Percentiles rank a stretch among this genome's conserved stretches.
phyloP scores from a whole-genome alignment of 2,329 filamentous ascomycete species.

The Tolypocladium guangdongense region DNA sequence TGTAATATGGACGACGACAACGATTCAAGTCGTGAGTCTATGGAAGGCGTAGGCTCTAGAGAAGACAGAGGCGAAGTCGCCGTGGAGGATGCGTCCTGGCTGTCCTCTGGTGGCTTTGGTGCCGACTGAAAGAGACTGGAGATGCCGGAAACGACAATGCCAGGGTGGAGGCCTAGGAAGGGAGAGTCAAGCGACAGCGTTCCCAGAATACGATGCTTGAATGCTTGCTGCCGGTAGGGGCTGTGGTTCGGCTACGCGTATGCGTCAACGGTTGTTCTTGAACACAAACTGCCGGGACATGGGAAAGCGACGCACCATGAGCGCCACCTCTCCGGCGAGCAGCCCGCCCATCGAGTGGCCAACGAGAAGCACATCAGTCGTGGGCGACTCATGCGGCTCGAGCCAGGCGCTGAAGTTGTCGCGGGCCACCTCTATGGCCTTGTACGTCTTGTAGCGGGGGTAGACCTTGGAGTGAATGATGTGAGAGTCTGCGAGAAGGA shows the following conservation, averaged over 20 bases:
- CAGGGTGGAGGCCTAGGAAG: conserved; percentile 79
- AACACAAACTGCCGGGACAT: not conserved
- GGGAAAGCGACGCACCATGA: conserved; percentile 38
- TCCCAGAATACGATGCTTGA: conserved; percentile 69
- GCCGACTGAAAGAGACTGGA: conserved; percentile 59
- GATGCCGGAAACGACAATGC: conserved; percentile 73
- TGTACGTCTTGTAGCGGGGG: conserved; percentile 67
- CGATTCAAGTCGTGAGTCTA: conserved; percentile 3
- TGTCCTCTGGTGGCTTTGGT: conserved; percentile 12
- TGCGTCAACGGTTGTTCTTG: not conserved
- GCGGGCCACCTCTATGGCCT: conserved; percentile 59
- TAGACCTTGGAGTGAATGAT: conserved; percentile 81
- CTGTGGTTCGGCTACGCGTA: conserved; percentile 20
- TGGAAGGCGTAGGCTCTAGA: conserved; percentile 7
- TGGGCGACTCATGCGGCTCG: conserved; percentile 59
- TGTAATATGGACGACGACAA: conserved; percentile 3
- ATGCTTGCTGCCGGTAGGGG: conserved; percentile 26
- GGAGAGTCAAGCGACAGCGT: conserved; percentile 77
- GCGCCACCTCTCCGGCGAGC: conserved; percentile 65
- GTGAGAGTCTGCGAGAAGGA: conserved; percentile 59
- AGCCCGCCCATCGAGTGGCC: conserved; percentile 89
- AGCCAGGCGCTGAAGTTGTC: conserved; percentile 82
- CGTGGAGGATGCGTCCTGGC: not conserved
- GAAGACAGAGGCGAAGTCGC: conserved; percentile 7
- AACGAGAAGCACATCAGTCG: conserved; percentile 70